These are phyloP conservation scores for Cetradonia linearis DNA, from an alignment of 495 filamentous ascomycete genomes.

Conservation along the genomic window DNA sequence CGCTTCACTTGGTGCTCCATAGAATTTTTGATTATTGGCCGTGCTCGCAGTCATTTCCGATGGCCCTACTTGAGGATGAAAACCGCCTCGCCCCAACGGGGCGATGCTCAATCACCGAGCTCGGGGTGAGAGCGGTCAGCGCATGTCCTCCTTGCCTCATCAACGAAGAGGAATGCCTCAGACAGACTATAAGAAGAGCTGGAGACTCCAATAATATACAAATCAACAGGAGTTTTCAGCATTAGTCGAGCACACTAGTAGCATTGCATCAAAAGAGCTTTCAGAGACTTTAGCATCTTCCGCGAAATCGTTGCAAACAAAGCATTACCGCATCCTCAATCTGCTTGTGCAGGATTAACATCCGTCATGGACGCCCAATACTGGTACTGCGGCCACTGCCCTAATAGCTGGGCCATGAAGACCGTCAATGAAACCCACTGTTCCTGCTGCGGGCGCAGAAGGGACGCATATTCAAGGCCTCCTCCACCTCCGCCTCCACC, in stretches of 20 bases:
- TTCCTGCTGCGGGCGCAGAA: accelerated
- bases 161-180: not conserved
- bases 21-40: not conserved
- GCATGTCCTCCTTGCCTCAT: not conserved
- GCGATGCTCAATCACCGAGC: constrained; percentile 9
- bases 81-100: not conserved
- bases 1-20: not conserved
- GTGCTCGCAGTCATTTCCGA: not conserved
- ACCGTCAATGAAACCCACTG: not conserved
- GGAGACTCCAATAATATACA: not conserved
- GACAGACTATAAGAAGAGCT: constrained; percentile 1
- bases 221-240: not conserved
- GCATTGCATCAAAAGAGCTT: not conserved
- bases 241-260: not conserved
- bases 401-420: not conserved
- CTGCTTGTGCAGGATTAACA: not conserved
- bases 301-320: not conserved
- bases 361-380: not conserved
- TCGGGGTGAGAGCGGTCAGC: not conserved
- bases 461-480: not conserved
- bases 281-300: not conserved
- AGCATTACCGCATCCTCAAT: not conserved
- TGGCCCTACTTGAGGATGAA: not conserved
- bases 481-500: not conserved
- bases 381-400: not conserved